Percentiles rank a stretch among this genome's conserved stretches.
phyloP scores from a whole-genome alignment of 2,329 filamentous ascomycete species.

The Nemania serpens region DNA sequence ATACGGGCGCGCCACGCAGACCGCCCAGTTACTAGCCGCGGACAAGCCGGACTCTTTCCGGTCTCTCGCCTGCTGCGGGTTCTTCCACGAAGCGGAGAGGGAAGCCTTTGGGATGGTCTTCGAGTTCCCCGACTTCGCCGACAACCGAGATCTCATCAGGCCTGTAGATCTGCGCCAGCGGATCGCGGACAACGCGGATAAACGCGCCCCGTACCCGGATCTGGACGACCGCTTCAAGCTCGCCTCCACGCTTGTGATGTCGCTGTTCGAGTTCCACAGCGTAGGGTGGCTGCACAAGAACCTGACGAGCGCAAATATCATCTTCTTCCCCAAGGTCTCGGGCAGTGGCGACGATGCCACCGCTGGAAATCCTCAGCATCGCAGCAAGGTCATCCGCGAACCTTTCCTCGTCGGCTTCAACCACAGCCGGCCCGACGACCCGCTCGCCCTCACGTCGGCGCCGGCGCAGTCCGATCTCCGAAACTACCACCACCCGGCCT shows the following conservation, averaged over 20 bases:
- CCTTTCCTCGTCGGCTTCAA: constrained; percentile 13
- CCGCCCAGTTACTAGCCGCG: not conserved
- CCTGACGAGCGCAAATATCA: not conserved
- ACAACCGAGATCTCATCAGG: not conserved
- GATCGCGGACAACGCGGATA: not conserved
- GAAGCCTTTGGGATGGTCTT: constrained; percentile 10
- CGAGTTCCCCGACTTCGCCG: not conserved
- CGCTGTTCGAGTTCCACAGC: constrained; percentile 12
- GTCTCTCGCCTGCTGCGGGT: constrained; percentile 5
- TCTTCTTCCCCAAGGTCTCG: constrained; percentile 9
- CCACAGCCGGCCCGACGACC: constrained; percentile 11
- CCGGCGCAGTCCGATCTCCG: not conserved
- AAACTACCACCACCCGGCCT: constrained; percentile 8
- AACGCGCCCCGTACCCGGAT: not conserved
- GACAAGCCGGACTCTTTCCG: constrained; percentile 11
- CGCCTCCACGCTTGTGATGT: not conserved
- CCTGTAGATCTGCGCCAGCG: constrained; percentile 1
- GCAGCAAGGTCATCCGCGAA: constrained; percentile 1
- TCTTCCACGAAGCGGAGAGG: constrained; percentile 8
- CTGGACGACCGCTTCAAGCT: constrained; percentile 16
- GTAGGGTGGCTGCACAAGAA: constrained; percentile 16
- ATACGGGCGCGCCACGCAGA: constrained; percentile 4
- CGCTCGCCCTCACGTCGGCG: not conserved
- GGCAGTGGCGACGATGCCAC: not conserved
- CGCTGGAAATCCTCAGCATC: not conserved